Percentiles rank a stretch among this genome's conserved stretches.
Conservation (phyloP, 202 grass and related monocot genomes). For the Bolboschoenoplectus hybrid region DNA sequence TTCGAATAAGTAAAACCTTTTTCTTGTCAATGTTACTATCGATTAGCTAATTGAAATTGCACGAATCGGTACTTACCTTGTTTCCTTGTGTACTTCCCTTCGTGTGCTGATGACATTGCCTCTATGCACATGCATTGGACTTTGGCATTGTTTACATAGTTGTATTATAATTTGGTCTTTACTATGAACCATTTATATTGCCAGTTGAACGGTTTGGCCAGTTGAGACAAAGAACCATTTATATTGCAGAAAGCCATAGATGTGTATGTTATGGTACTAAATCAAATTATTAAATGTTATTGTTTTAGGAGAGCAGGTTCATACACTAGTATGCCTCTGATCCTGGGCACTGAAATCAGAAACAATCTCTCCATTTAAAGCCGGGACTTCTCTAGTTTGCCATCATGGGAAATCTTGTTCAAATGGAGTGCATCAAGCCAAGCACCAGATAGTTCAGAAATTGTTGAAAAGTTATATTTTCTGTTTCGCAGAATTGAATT, state of each 20-base stretch:
- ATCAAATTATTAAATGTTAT: background rate
- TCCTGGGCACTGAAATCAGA: conserved; percentile 60
- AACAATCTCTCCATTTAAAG: conserved; percentile 77
- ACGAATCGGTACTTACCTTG: too few species aligned
- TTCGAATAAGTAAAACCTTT: background rate
- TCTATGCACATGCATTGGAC: conserved; percentile 2
- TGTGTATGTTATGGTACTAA: background rate
- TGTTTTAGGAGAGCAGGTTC: conserved; percentile 86
- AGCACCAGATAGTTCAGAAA: conserved; percentile 26
- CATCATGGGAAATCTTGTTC: conserved; percentile 54
- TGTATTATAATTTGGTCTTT: conserved; percentile 3
- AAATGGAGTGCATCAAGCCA: conserved; percentile 40
- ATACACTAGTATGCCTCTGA: conserved; percentile 73
- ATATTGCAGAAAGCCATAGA: background rate
- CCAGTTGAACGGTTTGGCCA: background rate
- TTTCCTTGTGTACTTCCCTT: too few species aligned
- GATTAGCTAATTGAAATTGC: too few species aligned
- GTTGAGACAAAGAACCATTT: background rate
- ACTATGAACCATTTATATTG: background rate
- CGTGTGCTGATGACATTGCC: background rate
- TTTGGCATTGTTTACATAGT: background rate
- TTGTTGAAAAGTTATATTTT: background rate
- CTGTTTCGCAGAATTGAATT: too few species aligned
- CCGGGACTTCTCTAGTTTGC: conserved; percentile 62
- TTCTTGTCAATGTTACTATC: background rate